A percentile compares a stretch with the other conserved stretches of the same genome.
phyloP scores from a whole-genome alignment of 2,329 filamentous ascomycete genomes.

The Arthrinium puccinioides region DNA sequence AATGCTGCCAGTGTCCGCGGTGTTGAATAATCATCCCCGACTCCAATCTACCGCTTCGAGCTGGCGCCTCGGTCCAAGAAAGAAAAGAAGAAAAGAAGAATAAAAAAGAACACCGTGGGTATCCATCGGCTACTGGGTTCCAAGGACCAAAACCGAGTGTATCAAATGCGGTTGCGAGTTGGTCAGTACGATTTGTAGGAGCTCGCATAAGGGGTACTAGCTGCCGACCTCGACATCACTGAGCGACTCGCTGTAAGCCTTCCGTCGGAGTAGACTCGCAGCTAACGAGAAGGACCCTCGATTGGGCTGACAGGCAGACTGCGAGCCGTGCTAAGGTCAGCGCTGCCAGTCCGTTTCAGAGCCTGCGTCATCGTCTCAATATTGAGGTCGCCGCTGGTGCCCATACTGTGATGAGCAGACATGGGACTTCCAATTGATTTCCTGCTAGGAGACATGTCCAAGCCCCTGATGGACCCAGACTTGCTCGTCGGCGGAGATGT shows the following conservation, averaged over 20 bases:
- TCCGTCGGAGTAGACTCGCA: not conserved
- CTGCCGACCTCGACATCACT: not conserved
- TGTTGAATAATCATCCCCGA: no score
- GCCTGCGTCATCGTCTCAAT: constrained; percentile 94
- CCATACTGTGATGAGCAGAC: constrained; percentile 34
- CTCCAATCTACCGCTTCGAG: no score
- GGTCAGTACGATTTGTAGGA: no score
- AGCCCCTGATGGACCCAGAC: constrained; percentile 63
- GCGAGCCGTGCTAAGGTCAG: constrained; percentile 57
- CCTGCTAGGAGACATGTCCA: constrained; percentile 61
- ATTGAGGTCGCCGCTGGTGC: constrained; percentile 62
- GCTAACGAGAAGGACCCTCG: constrained; percentile 30
- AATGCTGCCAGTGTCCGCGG: no score
- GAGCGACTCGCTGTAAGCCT: not conserved
- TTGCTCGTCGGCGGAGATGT: constrained; percentile 73
- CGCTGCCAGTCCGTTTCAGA: constrained; percentile 74
- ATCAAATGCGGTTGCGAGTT: no score
- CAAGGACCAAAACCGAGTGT: no score
- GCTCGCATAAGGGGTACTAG: not conserved
- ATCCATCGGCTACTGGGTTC: not conserved
- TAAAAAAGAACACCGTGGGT: not conserved
- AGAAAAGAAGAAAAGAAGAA: not conserved
- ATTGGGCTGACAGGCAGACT: constrained; percentile 54
- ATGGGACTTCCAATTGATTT: constrained; percentile 58
- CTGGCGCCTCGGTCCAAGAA: not conserved